Evolutionary conservation across 2,329 filamentous ascomycete genomes (phyloP).

Genomic region (Aureobasidium vineae): DNA sequence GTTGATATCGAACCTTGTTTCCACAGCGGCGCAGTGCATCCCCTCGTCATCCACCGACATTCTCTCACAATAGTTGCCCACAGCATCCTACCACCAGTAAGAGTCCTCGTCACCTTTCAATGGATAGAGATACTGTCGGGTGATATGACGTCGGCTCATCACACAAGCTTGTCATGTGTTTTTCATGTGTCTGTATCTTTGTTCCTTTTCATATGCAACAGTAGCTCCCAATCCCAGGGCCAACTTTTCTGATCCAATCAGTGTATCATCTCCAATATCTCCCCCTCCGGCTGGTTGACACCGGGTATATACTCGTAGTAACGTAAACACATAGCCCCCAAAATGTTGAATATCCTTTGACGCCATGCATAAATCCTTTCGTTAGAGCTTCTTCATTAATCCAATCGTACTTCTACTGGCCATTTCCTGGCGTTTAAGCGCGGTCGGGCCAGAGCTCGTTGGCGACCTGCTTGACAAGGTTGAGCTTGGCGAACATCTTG

Average conservation of each 20-base stretch:
- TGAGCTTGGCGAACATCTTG: slow-evolving; percentile 43
- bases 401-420: slow-evolving; percentile 1
- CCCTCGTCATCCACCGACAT: neutral
- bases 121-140: neutral
- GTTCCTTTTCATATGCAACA: slow-evolving; percentile 6
- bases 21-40: neutral
- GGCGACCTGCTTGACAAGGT: slow-evolving; percentile 41
- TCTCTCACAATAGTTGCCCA: neutral
- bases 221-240: neutral
- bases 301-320: slow-evolving; percentile 15
- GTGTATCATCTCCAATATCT: slow-evolving; percentile 2
- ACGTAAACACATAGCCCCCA: slow-evolving; percentile 13
- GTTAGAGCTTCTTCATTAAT: slow-evolving; percentile 23
- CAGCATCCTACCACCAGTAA: neutral
- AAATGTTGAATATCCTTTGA: slow-evolving; percentile 24
- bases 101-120: neutral
- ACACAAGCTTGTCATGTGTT: slow-evolving; percentile 20
- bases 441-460: slow-evolving; percentile 40
- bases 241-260: slow-evolving; percentile 21
- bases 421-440: slow-evolving; percentile 29
- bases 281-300: slow-evolving; percentile 25
- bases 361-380: slow-evolving; percentile 23
- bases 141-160: slow-evolving; percentile 15
- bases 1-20: slow-evolving; percentile 20
- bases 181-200: slow-evolving; percentile 22